phyloP scores from a whole-genome alignment of 2,329 filamentous ascomycete species.

The Beauveria medogensis region DNA sequence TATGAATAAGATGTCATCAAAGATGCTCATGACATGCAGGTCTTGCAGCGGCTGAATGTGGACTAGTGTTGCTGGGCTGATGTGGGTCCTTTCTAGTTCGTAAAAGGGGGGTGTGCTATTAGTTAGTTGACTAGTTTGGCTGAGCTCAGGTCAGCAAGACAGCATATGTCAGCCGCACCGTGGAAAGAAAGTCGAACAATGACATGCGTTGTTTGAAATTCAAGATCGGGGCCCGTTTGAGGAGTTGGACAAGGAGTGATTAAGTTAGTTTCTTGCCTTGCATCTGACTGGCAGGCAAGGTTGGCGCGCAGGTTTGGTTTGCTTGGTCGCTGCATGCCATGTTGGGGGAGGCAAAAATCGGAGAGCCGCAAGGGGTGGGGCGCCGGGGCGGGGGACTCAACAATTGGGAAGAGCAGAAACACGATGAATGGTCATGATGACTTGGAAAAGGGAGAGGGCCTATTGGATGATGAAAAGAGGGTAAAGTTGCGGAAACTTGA shows the following conservation, averaged over 20 bases:
- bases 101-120: not conserved
- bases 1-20: not conserved
- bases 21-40: not conserved
- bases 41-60: not conserved
- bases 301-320: no score
- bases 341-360: slow-evolving; percentile 2
- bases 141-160: not conserved
- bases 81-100: not conserved
- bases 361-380: slow-evolving; percentile 6
- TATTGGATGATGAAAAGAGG: not conserved
- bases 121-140: not conserved
- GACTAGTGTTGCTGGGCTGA: not conserved
- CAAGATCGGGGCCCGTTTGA: no score
- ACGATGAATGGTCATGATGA: not conserved
- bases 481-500: not conserved
- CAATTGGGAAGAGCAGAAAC: slow-evolving; percentile 5
- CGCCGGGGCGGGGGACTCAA: not conserved
- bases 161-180: not conserved
- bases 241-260: no score
- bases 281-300: no score
- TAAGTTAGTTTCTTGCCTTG: no score
- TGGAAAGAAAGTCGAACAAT: not conserved
- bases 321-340: not conserved
- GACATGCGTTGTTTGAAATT: no score
- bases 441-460: not conserved